phyloP scores from a whole-genome alignment of 1,139 yeast species.

The Saccharomycopsis hybrid region DNA sequence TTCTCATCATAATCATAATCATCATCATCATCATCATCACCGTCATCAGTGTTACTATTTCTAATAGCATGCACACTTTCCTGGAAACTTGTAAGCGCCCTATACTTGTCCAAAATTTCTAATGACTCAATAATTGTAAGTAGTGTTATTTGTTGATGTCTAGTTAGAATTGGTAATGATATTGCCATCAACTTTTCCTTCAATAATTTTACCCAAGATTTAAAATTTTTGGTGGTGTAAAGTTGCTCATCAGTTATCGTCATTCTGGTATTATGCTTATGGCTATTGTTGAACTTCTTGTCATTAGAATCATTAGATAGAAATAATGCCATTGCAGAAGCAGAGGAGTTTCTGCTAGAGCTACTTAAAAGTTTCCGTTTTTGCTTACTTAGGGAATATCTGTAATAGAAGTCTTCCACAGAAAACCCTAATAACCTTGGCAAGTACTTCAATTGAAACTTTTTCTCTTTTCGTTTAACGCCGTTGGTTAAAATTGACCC shows the following conservation, averaged over 20 bases:
- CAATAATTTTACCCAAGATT: constrained; percentile 33
- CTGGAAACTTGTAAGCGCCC: constrained; percentile 17
- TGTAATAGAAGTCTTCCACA: constrained; percentile 11
- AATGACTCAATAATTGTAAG: constrained; percentile 63
- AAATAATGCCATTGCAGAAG: too few species aligned
- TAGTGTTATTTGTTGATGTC: constrained; percentile 87
- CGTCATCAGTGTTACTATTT: background rate
- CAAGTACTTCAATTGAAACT: constrained; percentile 9
- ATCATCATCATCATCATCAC: background rate
- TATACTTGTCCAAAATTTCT: constrained; percentile 44
- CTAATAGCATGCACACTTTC: background rate
- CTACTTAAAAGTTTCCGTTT: background rate
- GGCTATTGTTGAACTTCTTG: too few species aligned
- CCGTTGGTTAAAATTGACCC: too few species aligned
- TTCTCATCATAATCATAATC: too few species aligned
- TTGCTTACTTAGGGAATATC: background rate
- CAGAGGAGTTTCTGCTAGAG: background rate
- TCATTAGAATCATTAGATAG: background rate
- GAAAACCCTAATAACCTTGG: constrained; percentile 15
- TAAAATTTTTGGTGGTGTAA: constrained; percentile 25
- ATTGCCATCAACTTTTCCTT: constrained; percentile 55
- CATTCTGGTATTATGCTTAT: too few species aligned
- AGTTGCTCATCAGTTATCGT: constrained; percentile 33
- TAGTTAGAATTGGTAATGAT: constrained; percentile 72
- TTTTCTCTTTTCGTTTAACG: background rate